These are phyloP conservation scores for Nepenthes gracilis DNA, from an alignment of 148 eudicot genomes.

Conservation along the genomic window DNA sequence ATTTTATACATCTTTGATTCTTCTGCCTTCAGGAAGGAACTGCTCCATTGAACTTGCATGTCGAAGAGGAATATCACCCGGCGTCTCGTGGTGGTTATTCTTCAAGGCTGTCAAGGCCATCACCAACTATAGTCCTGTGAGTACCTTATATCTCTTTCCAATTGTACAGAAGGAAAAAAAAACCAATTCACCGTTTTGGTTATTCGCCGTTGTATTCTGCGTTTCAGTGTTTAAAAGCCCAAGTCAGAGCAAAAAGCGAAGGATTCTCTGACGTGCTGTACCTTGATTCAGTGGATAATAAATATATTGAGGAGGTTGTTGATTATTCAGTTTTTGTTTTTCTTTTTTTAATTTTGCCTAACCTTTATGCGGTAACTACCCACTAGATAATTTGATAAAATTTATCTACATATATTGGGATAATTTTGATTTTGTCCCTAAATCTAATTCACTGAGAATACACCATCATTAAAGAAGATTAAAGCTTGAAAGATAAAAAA, in stretches of 20 bases:
- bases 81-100: slow-evolving; percentile 89
- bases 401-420: too few species aligned
- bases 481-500: too few species aligned
- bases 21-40: slow-evolving; percentile 46
- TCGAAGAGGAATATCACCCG: slow-evolving; percentile 72
- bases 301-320: slow-evolving; percentile 13
- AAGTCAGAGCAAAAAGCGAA: slow-evolving; percentile 39
- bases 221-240: slow-evolving; percentile 52
- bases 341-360: too few species aligned
- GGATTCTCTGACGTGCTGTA: slow-evolving; percentile 16
- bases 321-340: too few species aligned
- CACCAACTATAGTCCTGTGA: slow-evolving; percentile 83
- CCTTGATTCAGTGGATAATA: slow-evolving; percentile 11
- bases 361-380: too few species aligned
- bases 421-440: too few species aligned
- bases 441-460: too few species aligned
- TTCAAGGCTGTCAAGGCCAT: slow-evolving; percentile 77
- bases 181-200: neutral
- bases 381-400: too few species aligned
- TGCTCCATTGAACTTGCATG: slow-evolving; percentile 50
- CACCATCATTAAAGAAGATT: too few species aligned
- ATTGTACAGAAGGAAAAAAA: too few species aligned
- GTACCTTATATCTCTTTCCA: too few species aligned
- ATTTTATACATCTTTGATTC: neutral
- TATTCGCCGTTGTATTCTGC: neutral